Percentiles rank a stretch among this genome's conserved stretches.
Conservation (phyloP, 2,329 filamentous ascomycete genomes). For the Claviceps arundinis region DNA sequence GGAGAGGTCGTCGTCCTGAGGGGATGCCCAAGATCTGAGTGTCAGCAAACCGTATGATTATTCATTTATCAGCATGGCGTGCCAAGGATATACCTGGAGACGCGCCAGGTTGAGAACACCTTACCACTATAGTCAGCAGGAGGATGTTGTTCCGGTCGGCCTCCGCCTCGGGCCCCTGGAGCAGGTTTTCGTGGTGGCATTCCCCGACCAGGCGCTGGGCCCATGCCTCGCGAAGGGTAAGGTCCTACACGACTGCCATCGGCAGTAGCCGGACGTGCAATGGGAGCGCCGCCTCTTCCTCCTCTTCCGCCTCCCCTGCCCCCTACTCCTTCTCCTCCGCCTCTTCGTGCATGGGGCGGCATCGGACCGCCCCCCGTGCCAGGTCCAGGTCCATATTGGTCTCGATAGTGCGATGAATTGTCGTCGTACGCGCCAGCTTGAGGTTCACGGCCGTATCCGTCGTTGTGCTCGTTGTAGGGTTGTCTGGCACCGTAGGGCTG, state of each 20-base stretch:
- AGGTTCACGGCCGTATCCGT: slow-evolving; percentile 32
- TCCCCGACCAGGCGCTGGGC: slow-evolving; percentile 16
- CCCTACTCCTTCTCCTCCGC: slow-evolving; percentile 7
- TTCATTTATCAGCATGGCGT: neutral
- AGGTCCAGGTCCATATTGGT: slow-evolving; percentile 24
- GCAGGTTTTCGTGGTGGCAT: slow-evolving; percentile 3
- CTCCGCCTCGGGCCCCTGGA: neutral
- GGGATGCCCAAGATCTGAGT: slow-evolving; percentile 5
- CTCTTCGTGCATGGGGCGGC: slow-evolving; percentile 30
- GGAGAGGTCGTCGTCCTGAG: slow-evolving; percentile 11
- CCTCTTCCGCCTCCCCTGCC: slow-evolving; percentile 17
- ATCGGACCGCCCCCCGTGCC: slow-evolving; percentile 28
- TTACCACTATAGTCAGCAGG: slow-evolving; percentile 5
- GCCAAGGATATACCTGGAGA: neutral
- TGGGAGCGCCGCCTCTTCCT: slow-evolving; percentile 18
- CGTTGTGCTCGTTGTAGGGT: slow-evolving; percentile 33
- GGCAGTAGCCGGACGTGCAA: slow-evolving; percentile 26
- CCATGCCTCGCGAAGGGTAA: slow-evolving; percentile 24
- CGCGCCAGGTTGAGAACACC: neutral
- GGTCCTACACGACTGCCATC: slow-evolving; percentile 23
- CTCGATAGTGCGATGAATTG: slow-evolving; percentile 21
- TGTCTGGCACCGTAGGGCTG: slow-evolving; percentile 24
- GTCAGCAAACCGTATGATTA: neutral
- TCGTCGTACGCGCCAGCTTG: slow-evolving; percentile 27
- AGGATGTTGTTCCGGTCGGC: slow-evolving; percentile 3